Percentiles rank a stretch among this genome's conserved stretches.
phyloP scores from a whole-genome alignment of 2,329 filamentous ascomycete genomes.

The Huntiella bhutanensis region DNA sequence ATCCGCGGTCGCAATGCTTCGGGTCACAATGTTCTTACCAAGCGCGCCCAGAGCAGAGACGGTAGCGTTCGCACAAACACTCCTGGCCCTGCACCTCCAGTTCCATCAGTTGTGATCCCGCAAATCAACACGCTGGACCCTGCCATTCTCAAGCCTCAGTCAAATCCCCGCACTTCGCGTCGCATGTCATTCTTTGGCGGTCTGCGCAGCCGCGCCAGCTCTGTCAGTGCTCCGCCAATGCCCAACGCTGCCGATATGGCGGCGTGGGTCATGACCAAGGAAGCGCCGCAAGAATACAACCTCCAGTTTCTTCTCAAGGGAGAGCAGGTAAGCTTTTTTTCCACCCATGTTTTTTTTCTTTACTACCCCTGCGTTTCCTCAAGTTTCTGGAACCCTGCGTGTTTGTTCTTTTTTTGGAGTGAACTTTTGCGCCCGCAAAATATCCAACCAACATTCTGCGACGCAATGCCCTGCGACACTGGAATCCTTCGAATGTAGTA shows the following conservation, averaged over 20 bases:
- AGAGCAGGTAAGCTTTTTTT: slow-evolving; percentile 28
- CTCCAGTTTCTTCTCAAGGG: slow-evolving; percentile 29
- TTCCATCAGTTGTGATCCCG: neutral
- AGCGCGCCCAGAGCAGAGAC: slow-evolving; percentile 5
- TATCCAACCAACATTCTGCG: neutral
- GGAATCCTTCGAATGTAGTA: neutral
- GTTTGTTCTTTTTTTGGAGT: no score
- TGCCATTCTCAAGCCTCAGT: slow-evolving; percentile 4
- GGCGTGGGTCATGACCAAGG: slow-evolving; percentile 35
- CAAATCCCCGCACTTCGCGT: slow-evolving; percentile 3
- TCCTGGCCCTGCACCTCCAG: neutral
- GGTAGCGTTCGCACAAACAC: neutral
- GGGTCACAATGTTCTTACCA: slow-evolving; percentile 4
- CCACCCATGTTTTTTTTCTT: slow-evolving; percentile 2
- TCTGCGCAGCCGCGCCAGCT: slow-evolving; percentile 7
- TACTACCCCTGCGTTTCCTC: neutral
- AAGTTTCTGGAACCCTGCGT: neutral
- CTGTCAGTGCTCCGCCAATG: neutral
- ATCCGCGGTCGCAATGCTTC: slow-evolving; percentile 5
- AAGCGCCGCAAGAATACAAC: slow-evolving; percentile 38
- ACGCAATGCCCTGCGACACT: neutral
- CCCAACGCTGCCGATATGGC: slow-evolving; percentile 13
- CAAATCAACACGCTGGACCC: slow-evolving; percentile 4
- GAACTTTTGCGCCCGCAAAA: no score
- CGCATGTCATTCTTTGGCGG: slow-evolving; percentile 9